Base-by-base conservation (phyloP, 306 rosid species). In the Quercus engelmannii region DNA sequence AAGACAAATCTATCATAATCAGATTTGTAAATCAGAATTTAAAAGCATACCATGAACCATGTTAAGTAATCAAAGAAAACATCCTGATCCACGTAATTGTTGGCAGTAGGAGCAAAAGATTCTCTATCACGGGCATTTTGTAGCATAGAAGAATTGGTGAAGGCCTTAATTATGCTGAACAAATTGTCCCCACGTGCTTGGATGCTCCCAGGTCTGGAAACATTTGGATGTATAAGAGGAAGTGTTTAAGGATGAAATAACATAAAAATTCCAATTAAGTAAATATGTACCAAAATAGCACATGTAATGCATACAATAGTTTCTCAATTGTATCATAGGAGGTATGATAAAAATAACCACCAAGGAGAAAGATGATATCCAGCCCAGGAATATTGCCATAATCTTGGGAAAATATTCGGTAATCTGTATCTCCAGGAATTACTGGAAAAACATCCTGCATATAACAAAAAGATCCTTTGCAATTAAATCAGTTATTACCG, bases 111-210 rank as follows among this genome's bases (percentile, higher is more conserved):
- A 83, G 81, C 88, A 74, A 56, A 65, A 54, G 79, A 89, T 75
- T 78, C 86, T 84, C 81, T 87, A 76, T 86, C 88, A 41, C 83
- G 80, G 35, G 73, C 61, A 72, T 79, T 91, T 78, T 84, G 92
- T 85, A 96, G 87, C 90, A 65, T 84, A 3, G 93, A 87, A 86
- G 99, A 93, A 85, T 83, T 89, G 63, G 89, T 83, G 86, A 96
- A 96, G 72, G 94, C 91, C 85, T 90, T 96, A 74, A 92, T 83
- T 69, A 96, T 58, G 88, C 97, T 87, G 85, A 91, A 83, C 89
- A 96, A 87, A 90, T 96, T 96, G 49, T 93, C 99, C 78, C 99
- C 99, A 0, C 99, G 99, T 68, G 98, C 98, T 90, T 96, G 99
- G 76, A 96, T 86, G 83, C 99, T 96, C 81, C 99, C 99, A 55